Percentiles rank a stretch among this genome's conserved stretches.
Conservation (phyloP, 2,329 filamentous ascomycete species). For the Capronia coronata region DNA sequence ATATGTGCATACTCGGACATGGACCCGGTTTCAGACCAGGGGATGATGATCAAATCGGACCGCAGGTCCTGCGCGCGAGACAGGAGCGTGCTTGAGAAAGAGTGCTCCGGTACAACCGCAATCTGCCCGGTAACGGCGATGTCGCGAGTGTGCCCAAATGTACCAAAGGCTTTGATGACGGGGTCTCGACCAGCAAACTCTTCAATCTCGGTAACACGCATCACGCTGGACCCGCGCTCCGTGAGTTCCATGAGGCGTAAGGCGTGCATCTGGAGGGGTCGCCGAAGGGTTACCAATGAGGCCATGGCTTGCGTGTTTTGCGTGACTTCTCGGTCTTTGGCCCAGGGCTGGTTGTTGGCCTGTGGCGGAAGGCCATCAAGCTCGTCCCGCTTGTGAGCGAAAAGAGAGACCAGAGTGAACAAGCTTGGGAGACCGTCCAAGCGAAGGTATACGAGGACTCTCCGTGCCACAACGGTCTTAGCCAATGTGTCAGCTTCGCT, state of each 20-base stretch:
- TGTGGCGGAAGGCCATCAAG: background rate
- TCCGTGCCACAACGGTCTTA: conserved; percentile 40
- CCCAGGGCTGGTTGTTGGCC: conserved; percentile 9
- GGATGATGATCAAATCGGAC: conserved; percentile 71
- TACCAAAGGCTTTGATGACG: conserved; percentile 83
- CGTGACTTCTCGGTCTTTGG: conserved; percentile 11
- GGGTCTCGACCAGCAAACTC: conserved; percentile 69
- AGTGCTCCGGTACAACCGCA: conserved; percentile 67
- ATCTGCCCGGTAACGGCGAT: conserved; percentile 76
- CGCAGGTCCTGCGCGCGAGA: conserved; percentile 62
- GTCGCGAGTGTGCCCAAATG: conserved; percentile 77
- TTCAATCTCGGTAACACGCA: conserved; percentile 80
- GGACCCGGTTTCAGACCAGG: conserved; percentile 79
- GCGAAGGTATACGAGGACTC: conserved; percentile 72
- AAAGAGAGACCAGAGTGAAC: conserved; percentile 72
- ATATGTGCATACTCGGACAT: conserved; percentile 57
- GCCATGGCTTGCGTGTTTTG: conserved; percentile 13
- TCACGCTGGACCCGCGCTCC: conserved; percentile 88
- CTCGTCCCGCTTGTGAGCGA: conserved; percentile 36
- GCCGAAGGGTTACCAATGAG: conserved; percentile 30
- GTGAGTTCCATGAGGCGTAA: conserved; percentile 81
- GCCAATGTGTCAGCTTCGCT: conserved; percentile 15
- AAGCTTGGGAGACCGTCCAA: conserved; percentile 77
- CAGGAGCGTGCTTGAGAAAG: conserved; percentile 71
- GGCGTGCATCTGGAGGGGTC: conserved; percentile 68